These are phyloP conservation scores for Neodidymelliopsis sp. DNA, from an alignment of 2,329 filamentous ascomycete genomes.

Conservation along the genomic window DNA sequence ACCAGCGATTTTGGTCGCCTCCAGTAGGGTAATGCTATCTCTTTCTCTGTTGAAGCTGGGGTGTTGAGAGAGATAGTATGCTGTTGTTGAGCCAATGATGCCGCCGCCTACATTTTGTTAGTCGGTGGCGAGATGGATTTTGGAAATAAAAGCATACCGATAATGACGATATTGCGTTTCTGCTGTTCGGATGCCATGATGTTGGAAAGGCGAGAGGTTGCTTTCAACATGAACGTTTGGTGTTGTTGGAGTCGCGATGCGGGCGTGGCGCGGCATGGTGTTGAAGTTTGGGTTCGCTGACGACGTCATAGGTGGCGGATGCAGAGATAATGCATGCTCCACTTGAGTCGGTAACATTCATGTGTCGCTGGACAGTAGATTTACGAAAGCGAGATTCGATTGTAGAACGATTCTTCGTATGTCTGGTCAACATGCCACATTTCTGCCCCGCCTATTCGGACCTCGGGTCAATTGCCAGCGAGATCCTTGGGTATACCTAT, in stretches of 20 bases:
- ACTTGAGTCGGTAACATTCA: too few relatives aligned
- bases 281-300: conserved; percentile 23
- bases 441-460: background rate
- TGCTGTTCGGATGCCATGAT: conserved; percentile 37
- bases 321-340: too few relatives aligned
- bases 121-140: background rate
- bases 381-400: too few relatives aligned
- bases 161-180: conserved; percentile 47
- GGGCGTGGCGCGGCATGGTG: conserved; percentile 25
- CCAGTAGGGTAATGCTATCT: conserved; percentile 84
- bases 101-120: conserved; percentile 88
- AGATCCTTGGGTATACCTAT: background rate
- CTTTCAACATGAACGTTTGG: conserved; percentile 30
- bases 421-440: too few relatives aligned
- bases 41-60: conserved; percentile 76
- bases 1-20: conserved; percentile 85
- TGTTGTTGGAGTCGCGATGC: conserved; percentile 1
- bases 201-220: conserved; percentile 20
- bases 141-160: conserved; percentile 30
- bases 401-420: too few relatives aligned
- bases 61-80: conserved; percentile 90
- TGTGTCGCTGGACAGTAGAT: too few relatives aligned
- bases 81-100: conserved; percentile 89
- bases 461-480: conserved; percentile 16
- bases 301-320: conserved; percentile 30